Evolutionary conservation across 1,139 yeast genomes (phyloP).

Genomic region (Yamadazyma diospyri): DNA sequence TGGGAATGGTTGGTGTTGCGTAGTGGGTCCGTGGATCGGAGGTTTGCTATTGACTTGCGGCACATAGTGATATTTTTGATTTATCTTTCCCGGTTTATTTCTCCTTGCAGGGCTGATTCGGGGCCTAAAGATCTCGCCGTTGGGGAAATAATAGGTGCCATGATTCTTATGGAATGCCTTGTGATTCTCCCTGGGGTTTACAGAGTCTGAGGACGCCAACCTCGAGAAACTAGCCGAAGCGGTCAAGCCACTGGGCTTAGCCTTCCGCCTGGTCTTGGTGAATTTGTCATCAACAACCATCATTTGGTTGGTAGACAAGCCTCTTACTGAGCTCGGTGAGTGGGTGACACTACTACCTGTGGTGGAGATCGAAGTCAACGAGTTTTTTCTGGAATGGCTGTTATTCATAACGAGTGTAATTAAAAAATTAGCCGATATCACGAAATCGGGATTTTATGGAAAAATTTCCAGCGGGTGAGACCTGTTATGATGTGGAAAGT

Average conservation of each 20-base stretch:
- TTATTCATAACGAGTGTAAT: too few species aligned
- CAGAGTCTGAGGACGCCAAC: not conserved
- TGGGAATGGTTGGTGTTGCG: not conserved
- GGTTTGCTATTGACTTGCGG: constrained; percentile 6
- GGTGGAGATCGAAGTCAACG: constrained; percentile 32
- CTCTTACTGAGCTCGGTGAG: constrained; percentile 17
- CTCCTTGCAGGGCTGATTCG: constrained; percentile 35
- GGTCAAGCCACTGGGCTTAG: not conserved
- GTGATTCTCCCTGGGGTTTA: too few species aligned
- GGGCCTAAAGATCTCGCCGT: constrained; percentile 55
- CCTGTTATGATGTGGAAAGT: too few species aligned
- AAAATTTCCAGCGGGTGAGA: too few species aligned
- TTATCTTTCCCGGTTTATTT: constrained; percentile 33
- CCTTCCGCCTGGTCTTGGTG: constrained; percentile 9
- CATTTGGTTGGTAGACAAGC: constrained; percentile 39
- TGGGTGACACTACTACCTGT: constrained; percentile 10
- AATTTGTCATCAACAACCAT: constrained; percentile 38
- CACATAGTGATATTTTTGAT: constrained; percentile 6
- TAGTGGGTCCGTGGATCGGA: constrained; percentile 2
- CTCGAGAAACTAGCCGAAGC: not conserved
- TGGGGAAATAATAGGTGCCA: constrained; percentile 48
- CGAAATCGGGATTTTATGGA: too few species aligned
- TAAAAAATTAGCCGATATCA: too few species aligned
- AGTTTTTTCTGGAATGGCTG: constrained; percentile 27
- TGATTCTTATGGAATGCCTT: constrained; percentile 12